Evolutionary conservation across 2,329 filamentous ascomycete species (phyloP).

Genomic region (Hirsutella rhossiliensis): DNA sequence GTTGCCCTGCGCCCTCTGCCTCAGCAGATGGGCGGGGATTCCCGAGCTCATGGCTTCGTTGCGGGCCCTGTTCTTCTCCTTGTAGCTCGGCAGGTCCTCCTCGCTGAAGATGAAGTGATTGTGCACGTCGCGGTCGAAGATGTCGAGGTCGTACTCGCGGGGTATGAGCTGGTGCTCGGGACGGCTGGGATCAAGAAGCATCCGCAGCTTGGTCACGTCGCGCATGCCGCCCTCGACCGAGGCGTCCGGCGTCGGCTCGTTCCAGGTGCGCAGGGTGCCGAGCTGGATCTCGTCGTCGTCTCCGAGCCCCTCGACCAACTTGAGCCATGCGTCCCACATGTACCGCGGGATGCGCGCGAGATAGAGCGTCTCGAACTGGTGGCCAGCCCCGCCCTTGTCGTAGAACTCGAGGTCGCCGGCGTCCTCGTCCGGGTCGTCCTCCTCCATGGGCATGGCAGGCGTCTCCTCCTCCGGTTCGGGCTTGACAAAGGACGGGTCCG

Average conservation of each 20-base stretch:
- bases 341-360: slow-evolving; percentile 68
- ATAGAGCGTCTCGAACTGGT: slow-evolving; percentile 41
- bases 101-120: slow-evolving; percentile 93
- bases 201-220: slow-evolving; percentile 31
- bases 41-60: slow-evolving; percentile 45
- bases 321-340: slow-evolving; percentile 67
- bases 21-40: slow-evolving; percentile 44
- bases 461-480: slow-evolving; percentile 35
- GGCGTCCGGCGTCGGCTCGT: slow-evolving; percentile 38
- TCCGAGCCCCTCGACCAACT: slow-evolving; percentile 43
- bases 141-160: slow-evolving; percentile 74
- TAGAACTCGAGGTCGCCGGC: slow-evolving; percentile 47
- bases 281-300: slow-evolving; percentile 75
- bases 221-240: slow-evolving; percentile 27
- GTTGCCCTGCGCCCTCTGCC: slow-evolving; percentile 15
- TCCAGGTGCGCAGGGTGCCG: slow-evolving; percentile 57
- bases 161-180: slow-evolving; percentile 64
- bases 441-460: slow-evolving; percentile 33
- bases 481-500: slow-evolving; percentile 29
- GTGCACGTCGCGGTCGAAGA: slow-evolving; percentile 49
- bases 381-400: slow-evolving; percentile 26
- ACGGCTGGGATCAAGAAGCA: slow-evolving; percentile 55
- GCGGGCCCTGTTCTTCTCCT: slow-evolving; percentile 35
- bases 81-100: slow-evolving; percentile 61
- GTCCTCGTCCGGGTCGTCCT: slow-evolving; percentile 57